phyloP scores from a whole-genome alignment of 2,329 filamentous ascomycete genomes.

The Alternaria novae-zelandiae region DNA sequence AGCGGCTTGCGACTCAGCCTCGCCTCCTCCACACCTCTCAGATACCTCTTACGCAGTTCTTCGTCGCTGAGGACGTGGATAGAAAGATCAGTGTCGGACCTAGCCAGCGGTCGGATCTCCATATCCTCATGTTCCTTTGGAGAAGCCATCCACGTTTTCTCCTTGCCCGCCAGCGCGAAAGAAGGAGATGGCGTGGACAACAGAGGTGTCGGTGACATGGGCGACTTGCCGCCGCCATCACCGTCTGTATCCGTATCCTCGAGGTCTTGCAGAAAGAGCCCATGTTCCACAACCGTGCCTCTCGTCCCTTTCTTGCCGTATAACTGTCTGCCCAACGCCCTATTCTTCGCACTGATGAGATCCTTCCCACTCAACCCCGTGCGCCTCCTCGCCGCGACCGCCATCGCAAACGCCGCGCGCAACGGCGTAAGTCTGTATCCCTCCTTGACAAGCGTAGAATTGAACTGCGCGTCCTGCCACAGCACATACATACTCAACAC shows the following conservation, averaged over 20 bases:
- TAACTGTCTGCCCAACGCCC: constrained; percentile 26
- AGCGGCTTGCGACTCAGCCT: neutral
- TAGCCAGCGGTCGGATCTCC: neutral
- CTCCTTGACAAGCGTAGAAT: constrained; percentile 27
- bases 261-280: constrained; percentile 11
- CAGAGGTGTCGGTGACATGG: neutral
- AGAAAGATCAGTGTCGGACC: neutral
- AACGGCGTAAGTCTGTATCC: constrained; percentile 43
- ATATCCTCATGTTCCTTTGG: neutral
- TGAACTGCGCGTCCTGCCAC: constrained; percentile 44
- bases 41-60: neutral
- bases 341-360: constrained; percentile 24
- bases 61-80: neutral
- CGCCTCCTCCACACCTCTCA: neutral
- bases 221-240: neutral
- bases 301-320: constrained; percentile 17
- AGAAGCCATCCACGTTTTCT: neutral
- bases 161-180: neutral
- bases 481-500: constrained; percentile 41
- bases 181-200: neutral
- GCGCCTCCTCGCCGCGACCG: constrained; percentile 28
- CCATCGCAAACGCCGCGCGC: constrained; percentile 38
- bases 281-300: constrained; percentile 21
- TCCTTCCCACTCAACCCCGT: constrained; percentile 27
- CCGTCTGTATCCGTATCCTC: constrained; percentile 5